phyloP scores from a whole-genome alignment of 192 early-diverging fungal species.

The Blastocladiella britannica region DNA sequence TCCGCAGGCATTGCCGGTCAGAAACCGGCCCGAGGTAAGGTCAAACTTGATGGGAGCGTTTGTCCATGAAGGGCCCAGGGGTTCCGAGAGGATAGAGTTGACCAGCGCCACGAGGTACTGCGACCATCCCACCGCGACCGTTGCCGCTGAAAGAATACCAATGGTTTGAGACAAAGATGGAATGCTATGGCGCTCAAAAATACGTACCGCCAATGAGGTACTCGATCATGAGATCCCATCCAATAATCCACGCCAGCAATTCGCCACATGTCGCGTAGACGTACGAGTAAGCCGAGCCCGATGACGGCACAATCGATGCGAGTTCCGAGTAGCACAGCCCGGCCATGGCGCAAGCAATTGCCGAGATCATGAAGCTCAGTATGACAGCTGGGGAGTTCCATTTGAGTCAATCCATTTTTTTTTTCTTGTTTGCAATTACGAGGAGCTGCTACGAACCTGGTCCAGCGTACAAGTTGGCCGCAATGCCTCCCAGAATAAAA shows the following conservation, averaged over 20 bases:
- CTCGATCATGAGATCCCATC: slow-evolving; percentile 5
- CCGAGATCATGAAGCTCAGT: slow-evolving; percentile 2
- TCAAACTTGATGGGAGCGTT: too few species aligned
- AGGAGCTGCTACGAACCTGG: too few species aligned
- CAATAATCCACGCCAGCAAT: slow-evolving; percentile 7
- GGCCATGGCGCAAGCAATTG: slow-evolving; percentile 1
- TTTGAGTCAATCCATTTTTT: too few species aligned
- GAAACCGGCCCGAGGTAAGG: too few species aligned
- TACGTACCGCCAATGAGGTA: slow-evolving; percentile 2
- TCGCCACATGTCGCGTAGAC: slow-evolving; percentile 3
- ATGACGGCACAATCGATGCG: slow-evolving; percentile 1
- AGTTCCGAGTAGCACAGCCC: slow-evolving; percentile 3
- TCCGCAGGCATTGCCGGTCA: too few species aligned
- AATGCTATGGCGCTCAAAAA: too few species aligned
- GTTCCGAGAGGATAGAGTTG: too few species aligned
- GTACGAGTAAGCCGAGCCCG: slow-evolving; percentile 5
- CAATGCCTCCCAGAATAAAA: slow-evolving; percentile 1
- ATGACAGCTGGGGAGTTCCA: slow-evolving; percentile 4
- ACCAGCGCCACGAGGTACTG: slow-evolving; percentile 62
- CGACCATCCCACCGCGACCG: slow-evolving; percentile 67
- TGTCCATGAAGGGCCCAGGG: too few species aligned
- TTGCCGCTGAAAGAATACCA: too few species aligned
- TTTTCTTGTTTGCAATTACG: too few species aligned
- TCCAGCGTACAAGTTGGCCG: slow-evolving; percentile 2
- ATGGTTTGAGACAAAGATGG: too few species aligned